phyloP scores from a whole-genome alignment of 225 moss, liverwort and hornwort genomes.

The Marchantia polymorpha region DNA sequence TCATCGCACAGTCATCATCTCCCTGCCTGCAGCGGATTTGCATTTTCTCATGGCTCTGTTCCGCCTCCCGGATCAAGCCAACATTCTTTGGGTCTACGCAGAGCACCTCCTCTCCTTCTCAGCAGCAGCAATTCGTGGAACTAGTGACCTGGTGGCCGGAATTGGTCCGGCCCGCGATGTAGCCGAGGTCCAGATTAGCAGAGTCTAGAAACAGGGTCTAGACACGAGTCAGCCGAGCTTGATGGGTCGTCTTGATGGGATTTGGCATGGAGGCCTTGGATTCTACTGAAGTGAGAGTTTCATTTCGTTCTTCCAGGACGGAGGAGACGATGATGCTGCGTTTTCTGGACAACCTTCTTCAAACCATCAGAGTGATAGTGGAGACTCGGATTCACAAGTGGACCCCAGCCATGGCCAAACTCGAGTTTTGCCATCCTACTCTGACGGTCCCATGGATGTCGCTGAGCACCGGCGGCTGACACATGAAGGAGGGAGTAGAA shows the following conservation, averaged over 20 bases:
- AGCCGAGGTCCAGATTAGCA: not conserved
- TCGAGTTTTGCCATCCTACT: slow-evolving; percentile 28
- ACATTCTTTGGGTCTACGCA: no score
- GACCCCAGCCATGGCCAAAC: slow-evolving; percentile 22
- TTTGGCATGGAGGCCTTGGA: not conserved
- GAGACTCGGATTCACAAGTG: slow-evolving; percentile 32
- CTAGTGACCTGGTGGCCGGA: not conserved
- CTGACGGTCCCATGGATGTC: slow-evolving; percentile 24
- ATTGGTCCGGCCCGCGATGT: not conserved
- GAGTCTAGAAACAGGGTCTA: not conserved
- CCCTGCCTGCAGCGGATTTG: no score
- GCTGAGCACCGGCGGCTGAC: not conserved
- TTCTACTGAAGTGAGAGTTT: not conserved
- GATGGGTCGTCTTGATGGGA: not conserved
- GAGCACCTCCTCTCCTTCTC: no score
- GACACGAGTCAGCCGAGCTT: not conserved
- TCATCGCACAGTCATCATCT: no score
- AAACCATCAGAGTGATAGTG: slow-evolving; percentile 24
- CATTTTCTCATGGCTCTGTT: no score
- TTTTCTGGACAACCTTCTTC: slow-evolving; percentile 33
- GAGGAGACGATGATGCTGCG: slow-evolving; percentile 38
- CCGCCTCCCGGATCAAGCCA: no score
- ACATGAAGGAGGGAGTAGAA: slow-evolving; percentile 18
- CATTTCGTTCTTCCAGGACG: slow-evolving; percentile 20
- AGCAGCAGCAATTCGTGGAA: no score